A percentile compares a stretch with the other conserved stretches of the same genome.
Conservation (phyloP, 2,329 filamentous ascomycete genomes). For the Colletotrichum ledebouriae region DNA sequence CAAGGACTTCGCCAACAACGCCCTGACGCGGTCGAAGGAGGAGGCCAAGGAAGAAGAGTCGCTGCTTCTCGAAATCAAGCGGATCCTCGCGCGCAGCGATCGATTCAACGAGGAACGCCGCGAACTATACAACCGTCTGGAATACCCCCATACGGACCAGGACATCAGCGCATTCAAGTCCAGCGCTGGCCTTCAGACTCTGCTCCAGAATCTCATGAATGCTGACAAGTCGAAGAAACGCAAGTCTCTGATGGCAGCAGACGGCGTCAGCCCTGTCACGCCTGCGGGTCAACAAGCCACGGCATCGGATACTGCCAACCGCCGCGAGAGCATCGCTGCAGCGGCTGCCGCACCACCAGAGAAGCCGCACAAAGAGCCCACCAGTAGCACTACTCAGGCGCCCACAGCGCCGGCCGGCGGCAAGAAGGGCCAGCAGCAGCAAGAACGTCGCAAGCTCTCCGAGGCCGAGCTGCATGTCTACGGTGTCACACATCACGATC, state of each 20-base stretch:
- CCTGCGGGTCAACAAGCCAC: slow-evolving; percentile 50
- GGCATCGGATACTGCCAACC: slow-evolving; percentile 50
- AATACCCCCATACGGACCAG: slow-evolving; percentile 79
- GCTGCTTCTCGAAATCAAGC: slow-evolving; percentile 88
- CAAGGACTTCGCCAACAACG: slow-evolving; percentile 86
- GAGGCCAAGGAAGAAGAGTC: slow-evolving; percentile 94
- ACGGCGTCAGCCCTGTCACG: slow-evolving; percentile 64
- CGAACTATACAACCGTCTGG: slow-evolving; percentile 88
- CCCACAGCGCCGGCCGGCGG: slow-evolving; percentile 55
- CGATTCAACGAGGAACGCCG: slow-evolving; percentile 88
- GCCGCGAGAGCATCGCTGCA: slow-evolving; percentile 68
- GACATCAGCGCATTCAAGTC: slow-evolving; percentile 85
- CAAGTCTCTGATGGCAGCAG: slow-evolving; percentile 75
- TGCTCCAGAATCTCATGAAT: slow-evolving; percentile 85
- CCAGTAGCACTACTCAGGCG: slow-evolving; percentile 55
- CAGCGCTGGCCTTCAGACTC: slow-evolving; percentile 81
- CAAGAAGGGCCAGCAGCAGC: slow-evolving; percentile 65
- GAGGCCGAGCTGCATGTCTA: slow-evolving; percentile 83
- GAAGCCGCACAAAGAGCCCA: slow-evolving; percentile 57
- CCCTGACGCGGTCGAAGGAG: slow-evolving; percentile 83
- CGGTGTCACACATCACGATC: slow-evolving; percentile 88
- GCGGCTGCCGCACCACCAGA: slow-evolving; percentile 47
- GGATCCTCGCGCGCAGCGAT: slow-evolving; percentile 89
- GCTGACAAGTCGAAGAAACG: slow-evolving; percentile 93
- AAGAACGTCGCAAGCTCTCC: slow-evolving; percentile 77